Percentiles rank a stretch among this genome's conserved stretches.
These are phyloP conservation scores for Eimeria maxima DNA, from an alignment of 169 alveolate genomes.

Conservation along the genomic window DNA sequence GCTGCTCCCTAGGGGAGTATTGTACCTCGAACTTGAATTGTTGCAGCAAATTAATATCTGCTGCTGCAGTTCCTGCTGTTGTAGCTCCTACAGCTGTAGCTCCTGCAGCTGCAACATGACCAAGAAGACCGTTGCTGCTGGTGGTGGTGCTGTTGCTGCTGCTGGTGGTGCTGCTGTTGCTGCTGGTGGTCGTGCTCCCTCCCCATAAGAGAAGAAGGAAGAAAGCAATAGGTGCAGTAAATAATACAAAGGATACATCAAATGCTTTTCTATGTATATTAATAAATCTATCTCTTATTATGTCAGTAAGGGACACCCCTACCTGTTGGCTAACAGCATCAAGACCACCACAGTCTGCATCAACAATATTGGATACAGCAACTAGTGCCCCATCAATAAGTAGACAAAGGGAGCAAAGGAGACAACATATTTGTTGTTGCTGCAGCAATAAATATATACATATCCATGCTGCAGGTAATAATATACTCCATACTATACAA, in stretches of 20 bases:
- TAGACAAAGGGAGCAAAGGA: not conserved
- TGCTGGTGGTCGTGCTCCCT: not conserved
- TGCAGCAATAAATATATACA: not conserved
- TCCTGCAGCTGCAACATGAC: not conserved
- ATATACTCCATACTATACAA: constrained; percentile 58
- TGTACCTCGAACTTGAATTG: no score
- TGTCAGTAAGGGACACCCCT: constrained; percentile 3
- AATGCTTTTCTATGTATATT: constrained; percentile 82
- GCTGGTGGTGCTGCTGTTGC: not conserved
- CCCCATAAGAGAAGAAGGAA: not conserved
- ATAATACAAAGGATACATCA: constrained; percentile 83
- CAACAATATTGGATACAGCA: constrained; percentile 86
- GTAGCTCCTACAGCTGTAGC: constrained; percentile 5
- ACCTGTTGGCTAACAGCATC: constrained; percentile 85
- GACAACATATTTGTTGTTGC: not conserved
- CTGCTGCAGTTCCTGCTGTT: constrained; percentile 4
- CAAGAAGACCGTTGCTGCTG: not conserved
- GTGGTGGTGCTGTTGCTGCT: not conserved
- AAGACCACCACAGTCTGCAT: constrained; percentile 86
- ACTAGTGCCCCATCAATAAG: constrained; percentile 60
- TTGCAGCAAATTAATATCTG: no score
- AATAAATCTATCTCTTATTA: constrained; percentile 52
- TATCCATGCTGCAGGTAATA: constrained; percentile 61
- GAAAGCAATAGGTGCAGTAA: constrained; percentile 77
- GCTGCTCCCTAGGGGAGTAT: not conserved